Conservation (phyloP, 805 yeast genomes). For the Zygosaccharomyces siamensis region DNA sequence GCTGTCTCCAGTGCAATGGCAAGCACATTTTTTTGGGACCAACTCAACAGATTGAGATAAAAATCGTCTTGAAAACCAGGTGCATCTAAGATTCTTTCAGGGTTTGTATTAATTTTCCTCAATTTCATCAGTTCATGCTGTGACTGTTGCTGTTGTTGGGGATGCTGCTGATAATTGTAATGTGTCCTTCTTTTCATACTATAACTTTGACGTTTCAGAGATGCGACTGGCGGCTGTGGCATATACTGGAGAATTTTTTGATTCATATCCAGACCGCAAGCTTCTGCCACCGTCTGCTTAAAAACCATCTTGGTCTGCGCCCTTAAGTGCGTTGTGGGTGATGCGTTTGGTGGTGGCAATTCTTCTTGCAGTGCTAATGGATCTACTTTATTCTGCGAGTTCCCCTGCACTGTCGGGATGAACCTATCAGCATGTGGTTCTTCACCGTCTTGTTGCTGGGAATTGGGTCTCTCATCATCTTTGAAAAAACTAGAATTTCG, state of each 20-base stretch:
- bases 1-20: conserved; percentile 84
- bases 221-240: conserved; percentile 69
- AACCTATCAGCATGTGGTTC: conserved; percentile 48
- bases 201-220: conserved; percentile 28
- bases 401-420: conserved; percentile 52
- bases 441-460: conserved; percentile 15
- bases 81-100: conserved; percentile 91
- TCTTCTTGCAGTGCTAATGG: conserved; percentile 33
- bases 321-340: conserved; percentile 41
- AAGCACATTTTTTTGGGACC: conserved; percentile 78
- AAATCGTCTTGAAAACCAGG: conserved; percentile 94
- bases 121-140: conserved; percentile 56
- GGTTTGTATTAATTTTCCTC: conserved; percentile 77
- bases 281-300: conserved; percentile 83
- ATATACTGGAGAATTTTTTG: conserved; percentile 81
- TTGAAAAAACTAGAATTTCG: conserved; percentile 33
- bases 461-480: conserved; percentile 24
- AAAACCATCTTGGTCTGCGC: conserved; percentile 47
- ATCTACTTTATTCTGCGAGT: conserved; percentile 35
- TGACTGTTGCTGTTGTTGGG: conserved; percentile 34
- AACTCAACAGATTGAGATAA: conserved; percentile 76
- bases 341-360: conserved; percentile 44
- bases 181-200: conserved; percentile 31
- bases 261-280: conserved; percentile 83
- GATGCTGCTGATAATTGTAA: conserved; percentile 35